Percentiles rank a stretch among this genome's conserved stretches.
Evolutionary conservation across 1,139 yeast species (phyloP).

Genomic region (Pichia sp.): DNA sequence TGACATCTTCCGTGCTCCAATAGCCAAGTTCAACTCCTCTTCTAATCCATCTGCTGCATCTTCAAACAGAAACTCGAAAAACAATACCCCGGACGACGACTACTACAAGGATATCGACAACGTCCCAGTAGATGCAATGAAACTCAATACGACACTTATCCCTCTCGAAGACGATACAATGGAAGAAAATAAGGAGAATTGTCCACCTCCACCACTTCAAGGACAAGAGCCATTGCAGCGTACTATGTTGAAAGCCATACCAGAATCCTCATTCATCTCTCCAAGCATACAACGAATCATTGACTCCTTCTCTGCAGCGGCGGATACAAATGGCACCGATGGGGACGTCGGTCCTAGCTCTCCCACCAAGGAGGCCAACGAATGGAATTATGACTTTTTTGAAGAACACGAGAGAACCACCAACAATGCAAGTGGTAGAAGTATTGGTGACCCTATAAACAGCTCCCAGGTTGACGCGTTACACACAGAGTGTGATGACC

Average conservation of each 20-base stretch:
- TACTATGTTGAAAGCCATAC: no score
- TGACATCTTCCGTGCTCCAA: constrained; percentile 9
- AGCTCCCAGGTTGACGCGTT: not conserved
- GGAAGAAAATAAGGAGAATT: constrained; percentile 27
- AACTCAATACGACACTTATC: constrained; percentile 28
- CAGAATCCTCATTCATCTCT: constrained; percentile 18
- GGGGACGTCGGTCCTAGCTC: no score
- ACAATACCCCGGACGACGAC: constrained; percentile 16
- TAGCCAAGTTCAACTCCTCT: not conserved
- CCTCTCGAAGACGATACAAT: constrained; percentile 29
- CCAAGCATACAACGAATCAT: constrained; percentile 27
- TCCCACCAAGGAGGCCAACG: no score
- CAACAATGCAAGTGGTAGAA: constrained; percentile 1
- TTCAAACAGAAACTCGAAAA: constrained; percentile 5
- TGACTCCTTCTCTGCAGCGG: constrained; percentile 26
- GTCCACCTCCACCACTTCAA: constrained; percentile 11
- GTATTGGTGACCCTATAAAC: not conserved
- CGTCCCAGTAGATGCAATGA: constrained; percentile 27
- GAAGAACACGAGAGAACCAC: constrained; percentile 19
- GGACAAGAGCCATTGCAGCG: not conserved
- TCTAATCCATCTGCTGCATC: constrained; percentile 3
- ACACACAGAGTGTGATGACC: constrained; percentile 16
- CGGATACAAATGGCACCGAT: constrained; percentile 17
- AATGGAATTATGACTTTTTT: constrained; percentile 27
- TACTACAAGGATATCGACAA: constrained; percentile 17